These are phyloP conservation scores for Streptanthus diversifolius DNA, from an alignment of 345 rosid genomes.

Conservation along the genomic window DNA sequence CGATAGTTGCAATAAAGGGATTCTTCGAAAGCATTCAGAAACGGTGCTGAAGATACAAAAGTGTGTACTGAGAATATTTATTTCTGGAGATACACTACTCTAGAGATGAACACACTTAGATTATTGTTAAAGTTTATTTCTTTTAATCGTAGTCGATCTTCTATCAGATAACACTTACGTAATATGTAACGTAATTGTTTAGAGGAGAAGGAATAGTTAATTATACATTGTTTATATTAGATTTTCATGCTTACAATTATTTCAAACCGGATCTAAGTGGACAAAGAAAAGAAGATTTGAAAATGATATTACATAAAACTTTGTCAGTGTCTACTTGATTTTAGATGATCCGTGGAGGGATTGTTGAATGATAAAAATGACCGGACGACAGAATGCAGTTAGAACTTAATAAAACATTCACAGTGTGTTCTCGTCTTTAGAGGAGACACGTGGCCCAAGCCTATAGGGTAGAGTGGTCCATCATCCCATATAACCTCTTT, in stretches of 20 bases:
- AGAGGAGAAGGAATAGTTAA: background rate
- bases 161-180: background rate
- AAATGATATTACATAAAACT: slow-evolving; percentile 13
- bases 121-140: background rate
- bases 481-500: background rate
- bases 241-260: background rate
- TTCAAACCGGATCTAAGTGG: slow-evolving; percentile 9
- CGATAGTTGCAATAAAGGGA: no score
- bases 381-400: slow-evolving; percentile 22
- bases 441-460: slow-evolving; percentile 25
- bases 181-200: background rate
- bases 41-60: no score
- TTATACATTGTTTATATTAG: background rate
- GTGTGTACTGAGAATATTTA: no score
- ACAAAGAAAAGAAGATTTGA: background rate
- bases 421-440: slow-evolving; percentile 14
- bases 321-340: slow-evolving; percentile 23
- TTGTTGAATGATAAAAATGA: slow-evolving; percentile 24
- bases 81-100: no score
- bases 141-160: background rate
- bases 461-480: slow-evolving; percentile 28
- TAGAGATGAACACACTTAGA: no score
- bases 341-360: background rate
- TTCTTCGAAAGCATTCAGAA: no score
- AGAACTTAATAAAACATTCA: slow-evolving; percentile 7